phyloP scores from a whole-genome alignment of 75 land plant species.

The Sequoia sempervirens region DNA sequence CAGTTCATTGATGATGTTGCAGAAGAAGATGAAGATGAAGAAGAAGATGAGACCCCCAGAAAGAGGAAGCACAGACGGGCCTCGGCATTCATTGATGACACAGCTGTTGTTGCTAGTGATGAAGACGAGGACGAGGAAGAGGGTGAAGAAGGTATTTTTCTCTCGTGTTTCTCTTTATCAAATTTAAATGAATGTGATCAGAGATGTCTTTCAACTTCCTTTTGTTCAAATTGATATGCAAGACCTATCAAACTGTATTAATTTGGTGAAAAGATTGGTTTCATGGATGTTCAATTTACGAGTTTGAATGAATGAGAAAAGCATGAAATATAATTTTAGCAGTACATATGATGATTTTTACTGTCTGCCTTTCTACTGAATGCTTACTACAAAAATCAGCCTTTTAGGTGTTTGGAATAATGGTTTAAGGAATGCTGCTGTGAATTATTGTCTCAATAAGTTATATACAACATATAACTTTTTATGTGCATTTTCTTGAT shows the following conservation, averaged over 20 bases:
- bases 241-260: background rate
- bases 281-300: background rate
- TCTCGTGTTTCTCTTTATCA: background rate
- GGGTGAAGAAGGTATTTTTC: conserved; percentile 75
- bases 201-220: background rate
- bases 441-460: background rate
- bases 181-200: background rate
- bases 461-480: background rate
- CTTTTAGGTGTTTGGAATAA: background rate
- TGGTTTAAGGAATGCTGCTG: background rate
- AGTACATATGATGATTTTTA: background rate
- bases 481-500: background rate
- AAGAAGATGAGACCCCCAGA: conserved; percentile 68
- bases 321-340: background rate
- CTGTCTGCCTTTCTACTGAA: background rate
- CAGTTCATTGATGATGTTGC: conserved; percentile 73
- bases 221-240: background rate
- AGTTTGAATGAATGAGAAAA: background rate
- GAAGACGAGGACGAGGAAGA: conserved; percentile 93
- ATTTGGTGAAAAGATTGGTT: background rate
- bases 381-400: background rate
- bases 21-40: conserved; percentile 64
- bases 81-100: conserved; percentile 65
- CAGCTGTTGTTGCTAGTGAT: conserved; percentile 75
- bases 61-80: conserved; percentile 30